Percentiles rank a stretch among this genome's conserved stretches.
phyloP scores from a whole-genome alignment of 345 rosid genomes.

The Dipteronia sinensis region DNA sequence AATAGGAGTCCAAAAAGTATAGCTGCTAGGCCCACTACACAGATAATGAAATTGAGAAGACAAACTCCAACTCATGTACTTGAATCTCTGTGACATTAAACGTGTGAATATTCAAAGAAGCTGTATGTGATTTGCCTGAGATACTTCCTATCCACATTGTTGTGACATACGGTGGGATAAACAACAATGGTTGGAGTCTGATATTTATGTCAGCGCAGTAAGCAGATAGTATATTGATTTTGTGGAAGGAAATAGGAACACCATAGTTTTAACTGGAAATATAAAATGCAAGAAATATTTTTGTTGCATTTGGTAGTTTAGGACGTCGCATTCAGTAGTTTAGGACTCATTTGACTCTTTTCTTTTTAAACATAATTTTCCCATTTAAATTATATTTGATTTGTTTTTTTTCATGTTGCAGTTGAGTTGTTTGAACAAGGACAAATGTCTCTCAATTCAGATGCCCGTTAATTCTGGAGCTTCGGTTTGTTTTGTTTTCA shows the following conservation, averaged over 20 bases:
- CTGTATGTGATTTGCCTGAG: neutral
- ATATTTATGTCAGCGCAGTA: neutral
- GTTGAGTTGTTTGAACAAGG: conserved; percentile 66
- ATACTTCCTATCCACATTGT: neutral
- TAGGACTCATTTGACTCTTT: neutral
- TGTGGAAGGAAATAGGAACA: neutral
- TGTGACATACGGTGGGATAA: neutral
- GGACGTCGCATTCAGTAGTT: neutral
- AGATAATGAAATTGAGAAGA: neutral
- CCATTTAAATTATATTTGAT: neutral
- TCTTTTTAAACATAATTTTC: neutral
- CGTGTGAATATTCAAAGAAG: neutral
- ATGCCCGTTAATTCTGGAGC: conserved; percentile 59
- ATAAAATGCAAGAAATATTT: neutral
- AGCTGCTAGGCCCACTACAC: too few species aligned
- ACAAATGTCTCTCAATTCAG: conserved; percentile 71
- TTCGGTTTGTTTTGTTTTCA: conserved; percentile 48
- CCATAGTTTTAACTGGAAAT: neutral
- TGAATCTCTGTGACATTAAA: neutral
- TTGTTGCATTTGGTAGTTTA: neutral
- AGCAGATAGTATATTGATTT: neutral
- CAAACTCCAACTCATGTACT: neutral
- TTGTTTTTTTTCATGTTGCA: conserved; percentile 34
- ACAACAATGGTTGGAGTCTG: neutral
- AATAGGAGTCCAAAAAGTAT: too few species aligned